phyloP scores from a whole-genome alignment of 495 filamentous ascomycete species.

The Trichoderma virens region DNA sequence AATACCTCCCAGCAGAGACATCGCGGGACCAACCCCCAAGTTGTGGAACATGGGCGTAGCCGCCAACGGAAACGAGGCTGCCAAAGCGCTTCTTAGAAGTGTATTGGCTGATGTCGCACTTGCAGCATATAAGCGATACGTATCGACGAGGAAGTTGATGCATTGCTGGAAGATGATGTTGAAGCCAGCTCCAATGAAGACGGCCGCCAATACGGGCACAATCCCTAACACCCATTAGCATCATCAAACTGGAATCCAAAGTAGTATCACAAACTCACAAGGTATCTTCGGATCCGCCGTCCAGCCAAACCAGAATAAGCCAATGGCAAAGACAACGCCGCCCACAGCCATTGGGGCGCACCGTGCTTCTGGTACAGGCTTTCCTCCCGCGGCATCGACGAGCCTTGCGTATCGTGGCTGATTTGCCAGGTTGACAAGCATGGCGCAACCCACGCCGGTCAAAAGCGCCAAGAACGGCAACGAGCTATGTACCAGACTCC shows the following conservation, averaged over 20 bases:
- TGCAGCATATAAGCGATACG: slow-evolving; percentile 41
- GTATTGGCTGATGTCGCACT: slow-evolving; percentile 40
- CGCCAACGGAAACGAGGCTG: slow-evolving; percentile 40
- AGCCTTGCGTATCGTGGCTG: neutral
- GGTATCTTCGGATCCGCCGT: slow-evolving; percentile 37
- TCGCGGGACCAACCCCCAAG: slow-evolving; percentile 28
- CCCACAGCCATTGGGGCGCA: slow-evolving; percentile 51
- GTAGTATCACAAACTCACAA: slow-evolving; percentile 21
- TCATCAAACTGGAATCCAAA: too few relatives aligned
- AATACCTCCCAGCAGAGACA: slow-evolving; percentile 26
- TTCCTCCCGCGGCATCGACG: slow-evolving; percentile 39
- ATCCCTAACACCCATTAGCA: slow-evolving; percentile 24
- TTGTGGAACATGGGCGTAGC: slow-evolving; percentile 26
- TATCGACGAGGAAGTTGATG: slow-evolving; percentile 35
- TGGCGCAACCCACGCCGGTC: slow-evolving; percentile 52
- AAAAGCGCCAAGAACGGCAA: slow-evolving; percentile 46
- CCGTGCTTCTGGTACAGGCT: slow-evolving; percentile 41
- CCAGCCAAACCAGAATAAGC: slow-evolving; percentile 59
- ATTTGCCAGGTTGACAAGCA: slow-evolving; percentile 45
- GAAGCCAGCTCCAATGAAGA: slow-evolving; percentile 13
- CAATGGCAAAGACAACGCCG: slow-evolving; percentile 44
- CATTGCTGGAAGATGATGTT: slow-evolving; percentile 48
- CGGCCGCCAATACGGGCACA: slow-evolving; percentile 13
- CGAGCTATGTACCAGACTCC: slow-evolving; percentile 24
- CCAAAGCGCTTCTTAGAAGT: slow-evolving; percentile 40